Percentiles rank a stretch among this genome's conserved stretches.
Conservation (phyloP, 306 rosid genomes). For the Boehmeria nivea region DNA sequence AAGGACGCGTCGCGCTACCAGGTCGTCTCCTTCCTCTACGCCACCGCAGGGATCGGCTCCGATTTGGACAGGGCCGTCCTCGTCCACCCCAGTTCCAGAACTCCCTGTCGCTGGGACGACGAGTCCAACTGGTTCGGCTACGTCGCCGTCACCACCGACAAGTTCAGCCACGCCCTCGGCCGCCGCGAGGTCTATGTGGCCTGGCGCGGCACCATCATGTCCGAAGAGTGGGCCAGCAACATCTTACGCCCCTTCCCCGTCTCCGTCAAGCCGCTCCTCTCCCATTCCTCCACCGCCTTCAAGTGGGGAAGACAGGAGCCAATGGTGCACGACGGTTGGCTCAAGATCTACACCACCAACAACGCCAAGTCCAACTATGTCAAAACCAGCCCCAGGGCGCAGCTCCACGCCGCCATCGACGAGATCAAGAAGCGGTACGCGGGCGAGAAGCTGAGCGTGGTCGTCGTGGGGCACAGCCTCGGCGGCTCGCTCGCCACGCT, state of each 20-base stretch:
- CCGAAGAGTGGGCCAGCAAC: conserved; percentile 51
- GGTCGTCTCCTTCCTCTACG: conserved; percentile 52
- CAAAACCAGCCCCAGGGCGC: conserved; percentile 41
- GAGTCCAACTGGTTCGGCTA: conserved; percentile 69
- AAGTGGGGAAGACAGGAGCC: conserved; percentile 14
- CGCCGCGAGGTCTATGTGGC: conserved; percentile 59
- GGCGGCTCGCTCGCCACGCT: conserved; percentile 51
- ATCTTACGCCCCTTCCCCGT: conserved; percentile 5
- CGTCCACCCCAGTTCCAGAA: background rate
- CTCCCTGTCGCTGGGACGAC: background rate
- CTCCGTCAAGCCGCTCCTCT: conserved; percentile 13
- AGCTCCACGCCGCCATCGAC: conserved; percentile 28
- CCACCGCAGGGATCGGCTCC: conserved; percentile 41
- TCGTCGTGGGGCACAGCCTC: conserved; percentile 50
- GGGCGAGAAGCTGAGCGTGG: conserved; percentile 49
- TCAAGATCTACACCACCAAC: conserved; percentile 44
- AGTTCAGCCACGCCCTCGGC: conserved; percentile 19
- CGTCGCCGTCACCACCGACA: conserved; percentile 52
- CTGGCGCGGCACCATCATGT: conserved; percentile 32
- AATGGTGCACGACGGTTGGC: conserved; percentile 65
- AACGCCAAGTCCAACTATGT: conserved; percentile 36
- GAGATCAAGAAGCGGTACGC: conserved; percentile 10
- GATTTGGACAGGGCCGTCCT: background rate
- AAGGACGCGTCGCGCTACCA: conserved; percentile 29
- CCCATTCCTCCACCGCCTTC: background rate